Percentiles rank a stretch among this genome's conserved stretches.
These are phyloP conservation scores for Dactylellina drechsleri DNA, from an alignment of 2,329 filamentous ascomycete species.

Conservation along the genomic window DNA sequence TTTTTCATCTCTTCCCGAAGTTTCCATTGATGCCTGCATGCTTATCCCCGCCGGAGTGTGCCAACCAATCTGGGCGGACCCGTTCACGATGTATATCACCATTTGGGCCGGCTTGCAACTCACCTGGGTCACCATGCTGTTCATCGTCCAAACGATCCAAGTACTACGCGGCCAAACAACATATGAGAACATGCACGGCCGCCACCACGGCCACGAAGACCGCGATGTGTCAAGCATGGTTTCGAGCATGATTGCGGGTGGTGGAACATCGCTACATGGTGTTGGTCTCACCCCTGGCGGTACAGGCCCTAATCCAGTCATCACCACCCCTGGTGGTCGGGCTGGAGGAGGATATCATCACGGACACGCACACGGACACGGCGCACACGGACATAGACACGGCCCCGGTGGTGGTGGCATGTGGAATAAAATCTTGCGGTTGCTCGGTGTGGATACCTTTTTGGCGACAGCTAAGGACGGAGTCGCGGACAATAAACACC, in stretches of 20 bases:
- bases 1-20: conserved; percentile 57
- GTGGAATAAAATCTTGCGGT: conserved; percentile 72
- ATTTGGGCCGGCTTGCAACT: conserved; percentile 86
- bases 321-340: conserved; percentile 55
- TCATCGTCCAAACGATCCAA: conserved; percentile 92
- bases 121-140: conserved; percentile 96
- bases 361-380: conserved; percentile 60
- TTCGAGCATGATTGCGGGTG: conserved; percentile 79
- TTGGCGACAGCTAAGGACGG: conserved; percentile 87
- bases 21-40: conserved; percentile 68
- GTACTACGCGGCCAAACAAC: conserved; percentile 93
- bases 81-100: conserved; percentile 81
- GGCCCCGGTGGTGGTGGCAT: conserved; percentile 76
- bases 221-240: conserved; percentile 67
- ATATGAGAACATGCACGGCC: conserved; percentile 92
- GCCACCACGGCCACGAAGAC: conserved; percentile 66
- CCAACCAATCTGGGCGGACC: conserved; percentile 78
- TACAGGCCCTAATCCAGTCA: conserved; percentile 70
- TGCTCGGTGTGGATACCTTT: conserved; percentile 92
- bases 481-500: conserved; percentile 67
- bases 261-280: conserved; percentile 72
- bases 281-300: conserved; percentile 75
- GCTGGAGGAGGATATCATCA: conserved; percentile 60
- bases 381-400: conserved; percentile 66
- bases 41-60: conserved; percentile 81